phyloP scores from a whole-genome alignment of 2,329 filamentous ascomycete species.

The Emydomyces testavorans region DNA sequence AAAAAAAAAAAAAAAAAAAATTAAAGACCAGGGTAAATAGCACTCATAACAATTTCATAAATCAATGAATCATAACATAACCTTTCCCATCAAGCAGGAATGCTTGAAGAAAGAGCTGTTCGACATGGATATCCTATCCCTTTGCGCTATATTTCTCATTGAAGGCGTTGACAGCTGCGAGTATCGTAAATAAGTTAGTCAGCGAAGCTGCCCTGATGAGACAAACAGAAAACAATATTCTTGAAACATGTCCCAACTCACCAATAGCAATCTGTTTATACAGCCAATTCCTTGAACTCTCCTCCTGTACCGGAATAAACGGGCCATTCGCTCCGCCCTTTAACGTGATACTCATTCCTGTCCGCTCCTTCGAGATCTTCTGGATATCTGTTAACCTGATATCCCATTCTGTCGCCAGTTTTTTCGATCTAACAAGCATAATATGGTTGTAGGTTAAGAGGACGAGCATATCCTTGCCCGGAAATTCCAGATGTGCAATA shows the following conservation, averaged over 20 bases:
- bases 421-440: slow-evolving; percentile 77
- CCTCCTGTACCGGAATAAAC: slow-evolving; percentile 87
- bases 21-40: neutral
- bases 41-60: neutral
- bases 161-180: slow-evolving; percentile 52
- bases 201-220: neutral
- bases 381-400: slow-evolving; percentile 91
- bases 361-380: slow-evolving; percentile 93
- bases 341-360: slow-evolving; percentile 76
- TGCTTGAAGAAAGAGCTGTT: neutral
- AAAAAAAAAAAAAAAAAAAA: neutral
- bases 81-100: neutral
- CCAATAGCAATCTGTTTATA: slow-evolving; percentile 53
- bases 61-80: neutral
- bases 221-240: neutral
- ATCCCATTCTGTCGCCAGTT: slow-evolving; percentile 86
- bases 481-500: slow-evolving; percentile 88
- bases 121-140: slow-evolving; percentile 29
- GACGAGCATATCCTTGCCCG: slow-evolving; percentile 74
- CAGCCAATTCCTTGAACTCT: slow-evolving; percentile 58
- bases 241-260: slow-evolving; percentile 22
- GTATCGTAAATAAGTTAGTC: neutral
- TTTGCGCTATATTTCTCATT: slow-evolving; percentile 56
- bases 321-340: slow-evolving; percentile 88
- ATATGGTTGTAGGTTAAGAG: slow-evolving; percentile 83